Percentiles rank a stretch among this genome's conserved stretches.
Evolutionary conservation across 805 yeast genomes (phyloP).

Genomic region (Kluyveromyces starmeri): DNA sequence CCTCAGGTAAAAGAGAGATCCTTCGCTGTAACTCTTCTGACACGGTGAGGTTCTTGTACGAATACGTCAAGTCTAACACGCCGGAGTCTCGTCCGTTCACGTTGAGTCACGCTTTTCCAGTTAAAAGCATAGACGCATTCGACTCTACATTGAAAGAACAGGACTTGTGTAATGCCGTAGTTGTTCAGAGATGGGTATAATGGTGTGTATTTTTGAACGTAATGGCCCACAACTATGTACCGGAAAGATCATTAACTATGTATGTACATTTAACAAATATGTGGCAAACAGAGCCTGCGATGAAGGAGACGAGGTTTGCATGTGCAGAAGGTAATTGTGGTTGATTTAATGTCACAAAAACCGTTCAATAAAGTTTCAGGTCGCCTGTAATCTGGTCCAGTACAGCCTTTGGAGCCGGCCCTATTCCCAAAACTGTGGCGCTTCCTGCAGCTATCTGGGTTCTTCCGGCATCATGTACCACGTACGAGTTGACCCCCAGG

Average conservation of each 20-base stretch:
- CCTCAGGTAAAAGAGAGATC: conserved; percentile 65
- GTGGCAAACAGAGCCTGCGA: too few species aligned
- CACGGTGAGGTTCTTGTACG: conserved; percentile 57
- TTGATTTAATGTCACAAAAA: too few species aligned
- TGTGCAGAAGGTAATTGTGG: too few species aligned
- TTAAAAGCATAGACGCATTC: conserved; percentile 55
- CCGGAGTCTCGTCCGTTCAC: conserved; percentile 44
- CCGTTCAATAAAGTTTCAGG: conserved; percentile 64
- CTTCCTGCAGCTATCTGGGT: conserved; percentile 95
- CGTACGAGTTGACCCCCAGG: conserved; percentile 65
- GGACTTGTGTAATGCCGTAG: conserved; percentile 72
- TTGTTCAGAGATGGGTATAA: conserved; percentile 73
- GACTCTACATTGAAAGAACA: conserved; percentile 59
- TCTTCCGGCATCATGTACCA: conserved; percentile 94
- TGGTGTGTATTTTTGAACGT: too few species aligned
- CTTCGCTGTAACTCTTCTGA: conserved; percentile 58
- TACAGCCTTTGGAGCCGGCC: conserved; percentile 85
- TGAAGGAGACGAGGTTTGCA: too few species aligned
- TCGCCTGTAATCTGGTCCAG: conserved; percentile 77
- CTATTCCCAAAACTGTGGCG: conserved; percentile 92
- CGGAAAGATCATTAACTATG: too few species aligned
- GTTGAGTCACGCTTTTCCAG: conserved; percentile 76
- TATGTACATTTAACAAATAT: too few species aligned
- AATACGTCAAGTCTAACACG: conserved; percentile 49
- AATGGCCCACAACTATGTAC: too few species aligned